phyloP scores from a whole-genome alignment of 2,329 filamentous ascomycete genomes.

The Xylaria sp. region DNA sequence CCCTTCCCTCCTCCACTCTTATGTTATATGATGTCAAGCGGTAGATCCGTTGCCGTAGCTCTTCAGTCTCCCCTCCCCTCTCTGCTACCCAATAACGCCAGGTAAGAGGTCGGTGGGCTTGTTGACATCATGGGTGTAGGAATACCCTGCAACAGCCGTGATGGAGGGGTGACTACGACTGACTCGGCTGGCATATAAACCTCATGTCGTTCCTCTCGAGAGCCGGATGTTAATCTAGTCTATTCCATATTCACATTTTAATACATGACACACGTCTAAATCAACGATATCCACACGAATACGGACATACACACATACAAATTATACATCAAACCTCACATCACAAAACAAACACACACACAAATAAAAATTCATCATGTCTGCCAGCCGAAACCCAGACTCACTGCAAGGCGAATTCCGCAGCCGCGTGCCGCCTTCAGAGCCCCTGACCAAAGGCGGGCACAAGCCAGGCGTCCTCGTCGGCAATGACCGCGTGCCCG shows the following conservation, averaged over 20 bases:
- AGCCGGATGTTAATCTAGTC: background rate
- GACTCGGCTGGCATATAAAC: conserved; percentile 6
- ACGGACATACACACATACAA: background rate
- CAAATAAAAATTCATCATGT: conserved; percentile 28
- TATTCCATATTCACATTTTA: background rate
- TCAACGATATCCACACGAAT: background rate
- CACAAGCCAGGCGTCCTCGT: conserved; percentile 68
- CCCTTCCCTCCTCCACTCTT: background rate
- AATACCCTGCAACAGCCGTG: conserved; percentile 7
- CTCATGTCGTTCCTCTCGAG: background rate
- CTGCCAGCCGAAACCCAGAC: conserved; percentile 51
- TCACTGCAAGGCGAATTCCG: conserved; percentile 64
- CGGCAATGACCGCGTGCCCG: conserved; percentile 63
- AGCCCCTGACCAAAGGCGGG: conserved; percentile 60
- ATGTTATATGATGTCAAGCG: conserved; percentile 19
- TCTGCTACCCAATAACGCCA: background rate
- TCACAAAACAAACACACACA: background rate
- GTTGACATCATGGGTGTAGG: conserved; percentile 26
- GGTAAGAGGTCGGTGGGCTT: background rate
- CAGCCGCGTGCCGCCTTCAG: conserved; percentile 54
- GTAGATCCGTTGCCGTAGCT: background rate
- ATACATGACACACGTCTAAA: background rate
- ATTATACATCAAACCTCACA: background rate
- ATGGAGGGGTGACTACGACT: background rate
- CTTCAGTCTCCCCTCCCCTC: background rate